Base-by-base conservation (phyloP, 208 protist species). In the Leishmania tarentolae region DNA sequence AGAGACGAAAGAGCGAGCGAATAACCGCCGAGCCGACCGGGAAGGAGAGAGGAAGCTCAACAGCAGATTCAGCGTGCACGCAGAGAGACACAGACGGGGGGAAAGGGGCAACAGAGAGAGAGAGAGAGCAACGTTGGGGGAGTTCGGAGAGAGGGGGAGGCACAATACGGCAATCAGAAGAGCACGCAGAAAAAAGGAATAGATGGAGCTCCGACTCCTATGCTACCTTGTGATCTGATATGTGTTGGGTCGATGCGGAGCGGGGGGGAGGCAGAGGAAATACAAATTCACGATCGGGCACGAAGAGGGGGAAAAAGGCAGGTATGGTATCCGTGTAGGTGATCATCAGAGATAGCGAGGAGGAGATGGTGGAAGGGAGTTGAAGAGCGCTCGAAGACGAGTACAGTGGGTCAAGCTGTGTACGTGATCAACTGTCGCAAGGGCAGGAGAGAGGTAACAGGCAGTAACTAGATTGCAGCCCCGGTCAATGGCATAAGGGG, bases 161-260 rank as follows among this genome's bases (percentile, higher is more conserved):
- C 47, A 70, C 46, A 28, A 76, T 40, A 75, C 71, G 37, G 24
- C 28, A 40, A 61, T 35, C 31, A 63, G 46, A 42, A 15, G 11
- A 61, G n/a, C 46, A 44, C 56, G n/a, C 21, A 31, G 52, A 37
- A 69, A 47, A 24, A 31, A 65, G 50, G 19, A 79, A 68, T 56
- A 79, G 24, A 70, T 5, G 44, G 44, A 19, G 68, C 68, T 35
- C 68, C 37, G 68, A 72, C 37, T 50, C 47, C 68, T 72, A 72
- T n/a, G 68, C 68, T 72, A 72, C 68, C 24, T 21, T 21, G 68
- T 72, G 44, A 72, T 50, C 68, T 46, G 24, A 3, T 70, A 1
- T 44, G 9, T 72, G 17, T n/a, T 35, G 4, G 42, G 47, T 50
- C 24, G 68, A 42, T 42, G 68, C 28, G 8, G 19, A 44, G 37